Conservation (phyloP, 2,329 filamentous ascomycete genomes). For the Aureobasidium sp. region DNA sequence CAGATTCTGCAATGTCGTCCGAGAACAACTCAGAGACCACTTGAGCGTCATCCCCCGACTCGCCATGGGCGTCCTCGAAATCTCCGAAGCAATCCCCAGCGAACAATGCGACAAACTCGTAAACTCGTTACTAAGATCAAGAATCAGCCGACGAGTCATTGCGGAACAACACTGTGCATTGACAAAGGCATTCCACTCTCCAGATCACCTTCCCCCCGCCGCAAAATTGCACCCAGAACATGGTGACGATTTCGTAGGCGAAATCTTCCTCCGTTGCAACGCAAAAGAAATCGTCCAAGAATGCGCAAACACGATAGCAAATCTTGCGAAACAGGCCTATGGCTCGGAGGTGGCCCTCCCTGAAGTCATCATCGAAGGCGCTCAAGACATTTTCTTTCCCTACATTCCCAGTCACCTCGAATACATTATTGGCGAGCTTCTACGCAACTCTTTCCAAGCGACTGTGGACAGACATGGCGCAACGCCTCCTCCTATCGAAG, state of each 20-base stretch:
- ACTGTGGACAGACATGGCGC: slow-evolving; percentile 60
- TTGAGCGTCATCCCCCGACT: slow-evolving; percentile 88
- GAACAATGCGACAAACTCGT: slow-evolving; percentile 87
- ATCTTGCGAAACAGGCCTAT: slow-evolving; percentile 67
- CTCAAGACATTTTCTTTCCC: slow-evolving; percentile 81
- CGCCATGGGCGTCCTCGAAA: slow-evolving; percentile 89
- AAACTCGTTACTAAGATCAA: slow-evolving; percentile 86
- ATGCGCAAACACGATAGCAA: slow-evolving; percentile 67
- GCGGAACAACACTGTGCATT: slow-evolving; percentile 94
- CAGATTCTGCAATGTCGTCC: slow-evolving; percentile 69
- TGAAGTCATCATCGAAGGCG: slow-evolving; percentile 69
- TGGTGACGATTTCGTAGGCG: slow-evolving; percentile 78
- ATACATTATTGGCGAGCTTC: slow-evolving; percentile 91
- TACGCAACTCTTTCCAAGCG: slow-evolving; percentile 91
- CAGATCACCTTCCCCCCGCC: slow-evolving; percentile 78
- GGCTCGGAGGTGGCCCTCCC: slow-evolving; percentile 64
- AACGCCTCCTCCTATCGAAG: slow-evolving; percentile 82
- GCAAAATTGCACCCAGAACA: slow-evolving; percentile 50
- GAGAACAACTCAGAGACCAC: slow-evolving; percentile 74
- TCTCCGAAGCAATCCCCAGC: slow-evolving; percentile 69
- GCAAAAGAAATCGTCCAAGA: slow-evolving; percentile 81
- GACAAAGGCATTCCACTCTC: slow-evolving; percentile 85
- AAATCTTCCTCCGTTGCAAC: slow-evolving; percentile 89
- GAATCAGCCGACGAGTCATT: slow-evolving; percentile 92
- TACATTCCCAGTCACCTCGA: slow-evolving; percentile 83